Evolutionary conservation across 2,329 filamentous ascomycete genomes (phyloP).

Genomic region (Calonectria naviculata): DNA sequence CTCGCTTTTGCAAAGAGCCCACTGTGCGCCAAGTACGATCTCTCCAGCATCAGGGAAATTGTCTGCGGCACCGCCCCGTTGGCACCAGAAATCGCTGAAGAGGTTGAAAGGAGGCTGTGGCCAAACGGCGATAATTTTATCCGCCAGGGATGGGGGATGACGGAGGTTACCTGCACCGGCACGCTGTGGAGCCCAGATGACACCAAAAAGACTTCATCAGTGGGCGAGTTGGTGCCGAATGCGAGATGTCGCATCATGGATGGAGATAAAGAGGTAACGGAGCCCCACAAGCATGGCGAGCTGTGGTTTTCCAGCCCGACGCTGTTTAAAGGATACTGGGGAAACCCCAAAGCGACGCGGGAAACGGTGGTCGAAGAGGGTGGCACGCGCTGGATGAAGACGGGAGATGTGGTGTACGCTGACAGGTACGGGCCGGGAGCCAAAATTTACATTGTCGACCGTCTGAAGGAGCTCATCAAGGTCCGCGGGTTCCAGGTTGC

Average conservation of each 20-base stretch:
- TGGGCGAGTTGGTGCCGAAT: slow-evolving; percentile 11
- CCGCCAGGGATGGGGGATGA: slow-evolving; percentile 11
- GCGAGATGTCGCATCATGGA: background rate
- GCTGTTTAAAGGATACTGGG: slow-evolving; percentile 8
- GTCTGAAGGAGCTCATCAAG: slow-evolving; percentile 13
- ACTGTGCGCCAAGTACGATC: background rate
- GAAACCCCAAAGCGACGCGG: background rate
- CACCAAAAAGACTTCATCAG: background rate
- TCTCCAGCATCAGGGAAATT: background rate
- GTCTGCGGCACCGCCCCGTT: slow-evolving; percentile 4
- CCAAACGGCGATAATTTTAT: background rate
- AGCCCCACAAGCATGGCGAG: slow-evolving; percentile 3
- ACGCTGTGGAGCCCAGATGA: background rate
- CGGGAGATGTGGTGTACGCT: slow-evolving; percentile 6
- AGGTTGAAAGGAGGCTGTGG: slow-evolving; percentile 9
- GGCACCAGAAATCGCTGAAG: background rate
- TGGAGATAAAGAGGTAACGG: slow-evolving; percentile 1
- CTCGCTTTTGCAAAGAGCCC: background rate
- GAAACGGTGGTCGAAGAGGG: background rate
- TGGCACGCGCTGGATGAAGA: background rate
- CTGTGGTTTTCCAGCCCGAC: slow-evolving; percentile 10
- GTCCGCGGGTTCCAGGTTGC: slow-evolving; percentile 9
- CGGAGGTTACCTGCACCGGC: background rate
- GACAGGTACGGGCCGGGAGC: slow-evolving; percentile 5
- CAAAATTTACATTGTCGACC: slow-evolving; percentile 4